Evolutionary conservation across 768 basidiomycete species (phyloP).

Genomic region (Boletus pseudo-olivaceus): DNA sequence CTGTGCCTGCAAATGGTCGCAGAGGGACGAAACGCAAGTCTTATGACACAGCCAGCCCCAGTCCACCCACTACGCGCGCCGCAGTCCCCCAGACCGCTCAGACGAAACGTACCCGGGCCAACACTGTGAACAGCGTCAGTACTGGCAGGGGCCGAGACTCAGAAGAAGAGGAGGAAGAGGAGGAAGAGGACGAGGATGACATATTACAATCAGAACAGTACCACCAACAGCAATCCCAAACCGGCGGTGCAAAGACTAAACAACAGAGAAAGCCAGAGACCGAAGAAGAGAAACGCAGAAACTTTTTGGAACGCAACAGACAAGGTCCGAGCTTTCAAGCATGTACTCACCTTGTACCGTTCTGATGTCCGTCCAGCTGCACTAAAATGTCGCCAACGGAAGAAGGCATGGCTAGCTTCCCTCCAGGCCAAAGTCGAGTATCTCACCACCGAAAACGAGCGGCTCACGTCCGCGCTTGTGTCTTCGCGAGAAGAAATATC

Average conservation of each 20-base stretch:
- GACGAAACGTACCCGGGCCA: constrained; percentile 38
- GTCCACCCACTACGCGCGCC: constrained; percentile 24
- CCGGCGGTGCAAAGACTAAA: constrained; percentile 19
- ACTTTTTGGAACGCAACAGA: constrained; percentile 95
- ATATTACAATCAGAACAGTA: not conserved
- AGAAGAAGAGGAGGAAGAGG: constrained; percentile 33
- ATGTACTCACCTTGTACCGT: not conserved
- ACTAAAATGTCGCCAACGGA: constrained; percentile 97
- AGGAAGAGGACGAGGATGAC: constrained; percentile 34
- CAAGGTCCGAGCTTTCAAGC: constrained; percentile 61
- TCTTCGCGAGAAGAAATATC: constrained; percentile 90
- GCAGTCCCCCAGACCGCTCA: constrained; percentile 22
- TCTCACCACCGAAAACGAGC: constrained; percentile 91
- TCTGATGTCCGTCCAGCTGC: constrained; percentile 58
- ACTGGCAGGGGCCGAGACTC: constrained; percentile 37
- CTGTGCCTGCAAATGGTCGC: constrained; percentile 29
- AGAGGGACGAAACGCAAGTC: constrained; percentile 72
- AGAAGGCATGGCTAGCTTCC: constrained; percentile 95
- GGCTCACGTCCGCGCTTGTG: constrained; percentile 81
- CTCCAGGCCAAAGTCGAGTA: constrained; percentile 93
- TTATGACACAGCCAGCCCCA: constrained; percentile 44
- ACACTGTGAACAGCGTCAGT: constrained; percentile 30
- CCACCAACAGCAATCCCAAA: constrained; percentile 22
- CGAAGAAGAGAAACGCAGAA: constrained; percentile 95
- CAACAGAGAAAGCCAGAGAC: constrained; percentile 81